Percentiles rank a stretch among this genome's conserved stretches.
Evolutionary conservation across 805 yeast species (phyloP).

Genomic region (Kuraishia borneana): DNA sequence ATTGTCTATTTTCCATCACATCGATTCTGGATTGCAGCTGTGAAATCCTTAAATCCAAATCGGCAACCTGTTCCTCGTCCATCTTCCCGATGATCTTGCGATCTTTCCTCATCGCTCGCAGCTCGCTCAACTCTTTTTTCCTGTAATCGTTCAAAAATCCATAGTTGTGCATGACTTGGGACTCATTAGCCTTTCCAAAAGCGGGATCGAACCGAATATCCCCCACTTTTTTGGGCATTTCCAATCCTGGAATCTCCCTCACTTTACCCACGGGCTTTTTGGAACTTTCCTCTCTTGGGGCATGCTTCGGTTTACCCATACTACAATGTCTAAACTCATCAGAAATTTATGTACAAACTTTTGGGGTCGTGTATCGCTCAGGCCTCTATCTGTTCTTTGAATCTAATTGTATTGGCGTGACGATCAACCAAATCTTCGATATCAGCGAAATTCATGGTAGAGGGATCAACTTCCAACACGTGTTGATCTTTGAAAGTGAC

Average conservation of each 20-base stretch:
- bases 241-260: conserved; percentile 65
- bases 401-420: conserved; percentile 69
- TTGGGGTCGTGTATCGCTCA: not conserved
- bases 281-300: conserved; percentile 73
- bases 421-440: conserved; percentile 59
- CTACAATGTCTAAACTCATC: no score
- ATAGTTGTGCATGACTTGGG: conserved; percentile 63
- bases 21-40: conserved; percentile 60
- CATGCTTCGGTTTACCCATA: conserved; percentile 79
- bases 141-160: conserved; percentile 82
- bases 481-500: conserved; percentile 80
- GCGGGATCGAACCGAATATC: conserved; percentile 92
- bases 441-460: conserved; percentile 42
- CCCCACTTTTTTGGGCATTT: conserved; percentile 24
- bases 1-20: conserved; percentile 59
- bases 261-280: conserved; percentile 59
- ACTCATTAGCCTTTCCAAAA: conserved; percentile 69
- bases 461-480: conserved; percentile 57
- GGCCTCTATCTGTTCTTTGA: conserved; percentile 35
- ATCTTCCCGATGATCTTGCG: conserved; percentile 29
- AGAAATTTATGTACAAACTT: not conserved
- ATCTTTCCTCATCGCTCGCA: conserved; percentile 48
- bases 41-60: conserved; percentile 44
- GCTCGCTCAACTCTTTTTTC: conserved; percentile 52
- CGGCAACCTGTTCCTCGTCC: conserved; percentile 33